phyloP scores from a whole-genome alignment of 495 filamentous ascomycete genomes.

The Annulohypoxylon nitens region DNA sequence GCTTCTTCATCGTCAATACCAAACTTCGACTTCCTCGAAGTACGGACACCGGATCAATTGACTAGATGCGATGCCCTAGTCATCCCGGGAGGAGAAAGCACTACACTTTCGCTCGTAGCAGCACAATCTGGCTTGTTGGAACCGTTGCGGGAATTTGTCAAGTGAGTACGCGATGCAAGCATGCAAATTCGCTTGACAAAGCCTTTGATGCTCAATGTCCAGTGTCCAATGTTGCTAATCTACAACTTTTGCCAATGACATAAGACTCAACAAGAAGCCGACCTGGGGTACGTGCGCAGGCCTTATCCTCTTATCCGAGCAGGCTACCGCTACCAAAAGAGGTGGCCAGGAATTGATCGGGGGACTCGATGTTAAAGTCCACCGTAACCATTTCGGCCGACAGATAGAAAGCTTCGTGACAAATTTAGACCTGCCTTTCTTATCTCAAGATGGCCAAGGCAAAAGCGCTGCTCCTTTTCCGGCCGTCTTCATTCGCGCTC shows the following conservation, averaged over 20 bases:
- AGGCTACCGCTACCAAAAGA: conserved; percentile 87
- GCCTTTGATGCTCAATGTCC: too few species aligned
- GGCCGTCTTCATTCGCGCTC: conserved; percentile 93
- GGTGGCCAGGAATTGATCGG: conserved; percentile 95
- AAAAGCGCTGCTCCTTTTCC: conserved; percentile 68
- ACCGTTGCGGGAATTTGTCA: conserved; percentile 91
- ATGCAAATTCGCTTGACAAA: background rate
- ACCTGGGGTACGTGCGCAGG: conserved; percentile 98
- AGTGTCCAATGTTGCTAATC: conserved; percentile 19
- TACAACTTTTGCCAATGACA: background rate
- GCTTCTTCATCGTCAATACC: conserved; percentile 39
- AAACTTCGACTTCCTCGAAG: conserved; percentile 75
- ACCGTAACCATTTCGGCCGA: conserved; percentile 95
- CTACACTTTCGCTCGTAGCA: conserved; percentile 91
- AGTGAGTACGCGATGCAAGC: conserved; percentile 66
- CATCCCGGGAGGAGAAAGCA: conserved; percentile 95
- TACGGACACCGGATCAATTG: conserved; percentile 81
- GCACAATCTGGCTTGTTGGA: conserved; percentile 83
- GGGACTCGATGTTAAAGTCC: conserved; percentile 89
- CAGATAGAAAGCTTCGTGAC: conserved; percentile 94
- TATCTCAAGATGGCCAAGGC: conserved; percentile 57
- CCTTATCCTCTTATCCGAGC: conserved; percentile 89
- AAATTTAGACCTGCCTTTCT: conserved; percentile 79
- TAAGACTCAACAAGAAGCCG: conserved; percentile 76
- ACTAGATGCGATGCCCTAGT: conserved; percentile 83